These are phyloP conservation scores for Volvariella surrecta DNA, from an alignment of 1,284 basidiomycete genomes.

Conservation along the genomic window DNA sequence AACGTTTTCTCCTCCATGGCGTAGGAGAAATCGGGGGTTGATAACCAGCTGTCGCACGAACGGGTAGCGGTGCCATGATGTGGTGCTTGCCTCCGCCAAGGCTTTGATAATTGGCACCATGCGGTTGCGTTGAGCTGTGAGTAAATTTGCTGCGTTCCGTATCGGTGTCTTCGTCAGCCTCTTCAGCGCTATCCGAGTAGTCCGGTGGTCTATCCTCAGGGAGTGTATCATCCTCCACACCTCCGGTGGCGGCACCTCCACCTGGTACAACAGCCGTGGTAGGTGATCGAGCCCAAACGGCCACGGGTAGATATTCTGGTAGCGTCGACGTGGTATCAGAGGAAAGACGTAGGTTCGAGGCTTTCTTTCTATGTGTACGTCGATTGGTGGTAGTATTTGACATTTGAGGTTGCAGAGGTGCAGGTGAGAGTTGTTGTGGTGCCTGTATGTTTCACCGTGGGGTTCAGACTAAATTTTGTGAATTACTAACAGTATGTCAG, in stretches of 20 bases:
- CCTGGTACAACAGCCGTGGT: conserved; percentile 8
- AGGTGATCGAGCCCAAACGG: conserved; percentile 11
- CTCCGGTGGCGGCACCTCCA: conserved; percentile 11
- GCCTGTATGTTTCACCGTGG: too few relatives aligned
- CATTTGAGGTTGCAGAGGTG: too few relatives aligned
- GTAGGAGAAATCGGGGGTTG: too few relatives aligned
- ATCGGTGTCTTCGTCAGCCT: conserved; percentile 64
- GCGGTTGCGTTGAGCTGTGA: conserved; percentile 6
- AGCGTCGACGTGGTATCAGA: conserved; percentile 62
- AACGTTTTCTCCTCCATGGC: not conserved
- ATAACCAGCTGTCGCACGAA: too few relatives aligned
- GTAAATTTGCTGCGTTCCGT: conserved; percentile 23
- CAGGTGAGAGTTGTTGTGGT: too few relatives aligned
- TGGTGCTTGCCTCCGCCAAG: conserved; percentile 10
- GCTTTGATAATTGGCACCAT: conserved; percentile 6
- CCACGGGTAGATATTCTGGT: conserved; percentile 50
- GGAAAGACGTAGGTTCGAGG: conserved; percentile 50
- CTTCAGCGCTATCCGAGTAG: conserved; percentile 67
- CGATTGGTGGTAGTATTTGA: too few relatives aligned
- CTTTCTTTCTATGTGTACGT: conserved; percentile 43
- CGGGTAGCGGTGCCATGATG: too few relatives aligned
- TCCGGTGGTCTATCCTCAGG: conserved; percentile 58
- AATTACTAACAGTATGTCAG: too few relatives aligned
- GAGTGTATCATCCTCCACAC: conserved; percentile 19
- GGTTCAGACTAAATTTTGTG: too few relatives aligned